Percentiles rank a stretch among this genome's conserved stretches.
phyloP scores from a whole-genome alignment of 306 rosid species.

The Dryas drummondii region DNA sequence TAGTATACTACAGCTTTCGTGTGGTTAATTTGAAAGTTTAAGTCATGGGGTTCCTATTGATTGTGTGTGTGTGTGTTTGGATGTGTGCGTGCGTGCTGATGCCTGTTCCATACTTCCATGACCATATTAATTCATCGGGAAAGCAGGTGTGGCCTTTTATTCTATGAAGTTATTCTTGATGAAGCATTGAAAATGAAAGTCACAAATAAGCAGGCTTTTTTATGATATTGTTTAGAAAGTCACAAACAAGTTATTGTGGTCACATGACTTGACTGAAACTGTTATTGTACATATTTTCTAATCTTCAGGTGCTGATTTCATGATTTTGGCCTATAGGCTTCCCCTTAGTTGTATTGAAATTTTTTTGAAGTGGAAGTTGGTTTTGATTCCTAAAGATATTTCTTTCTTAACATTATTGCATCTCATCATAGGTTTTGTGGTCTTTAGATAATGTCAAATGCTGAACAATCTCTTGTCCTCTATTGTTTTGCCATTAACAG shows the following conservation, averaged over 20 bases:
- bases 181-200: too few relatives aligned
- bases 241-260: too few relatives aligned
- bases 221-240: too few relatives aligned
- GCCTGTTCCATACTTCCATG: not conserved
- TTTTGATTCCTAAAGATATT: slow-evolving; percentile 1
- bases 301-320: not conserved
- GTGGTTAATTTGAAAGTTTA: not conserved
- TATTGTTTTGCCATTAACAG: slow-evolving; percentile 3
- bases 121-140: not conserved
- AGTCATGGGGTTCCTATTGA: not conserved
- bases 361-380: not conserved
- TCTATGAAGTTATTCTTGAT: too few relatives aligned
- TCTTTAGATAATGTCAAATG: not conserved
- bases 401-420: not conserved
- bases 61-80: not conserved
- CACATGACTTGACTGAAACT: not conserved
- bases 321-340: not conserved
- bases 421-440: not conserved
- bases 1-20: not conserved
- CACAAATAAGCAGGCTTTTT: too few relatives aligned
- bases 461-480: not conserved
- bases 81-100: not conserved
- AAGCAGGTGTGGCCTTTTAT: not conserved
- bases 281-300: not conserved
- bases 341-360: not conserved